Evolutionary conservation across 1,284 basidiomycete genomes (phyloP).

Genomic region (Cutaneotrichosporon sp.): DNA sequence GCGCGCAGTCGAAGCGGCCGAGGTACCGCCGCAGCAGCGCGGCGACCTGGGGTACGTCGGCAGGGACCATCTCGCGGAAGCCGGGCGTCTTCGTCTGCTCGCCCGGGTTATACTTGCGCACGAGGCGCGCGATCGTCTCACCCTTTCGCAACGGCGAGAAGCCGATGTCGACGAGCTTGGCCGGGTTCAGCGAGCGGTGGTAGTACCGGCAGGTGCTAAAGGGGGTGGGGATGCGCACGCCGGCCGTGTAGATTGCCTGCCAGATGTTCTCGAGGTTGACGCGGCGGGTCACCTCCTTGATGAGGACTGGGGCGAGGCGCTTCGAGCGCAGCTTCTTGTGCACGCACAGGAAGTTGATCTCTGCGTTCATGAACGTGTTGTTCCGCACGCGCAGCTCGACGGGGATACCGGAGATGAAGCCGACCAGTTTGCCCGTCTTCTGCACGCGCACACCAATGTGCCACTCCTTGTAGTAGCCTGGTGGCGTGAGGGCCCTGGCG

Average conservation of each 20-base stretch:
- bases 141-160: slow-evolving; percentile 85
- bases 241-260: slow-evolving; percentile 97
- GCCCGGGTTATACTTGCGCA: slow-evolving; percentile 70
- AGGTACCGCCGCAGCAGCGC: slow-evolving; percentile 79
- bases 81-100: slow-evolving; percentile 60
- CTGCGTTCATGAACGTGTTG: slow-evolving; percentile 73
- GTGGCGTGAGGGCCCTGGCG: slow-evolving; percentile 85
- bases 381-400: slow-evolving; percentile 74
- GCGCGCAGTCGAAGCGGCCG: slow-evolving; percentile 80
- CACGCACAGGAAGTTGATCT: slow-evolving; percentile 98
- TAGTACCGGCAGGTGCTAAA: slow-evolving; percentile 85
- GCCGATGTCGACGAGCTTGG: slow-evolving; percentile 86
- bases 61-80: slow-evolving; percentile 83
- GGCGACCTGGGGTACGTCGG: slow-evolving; percentile 72
- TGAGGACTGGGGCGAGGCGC: slow-evolving; percentile 91
- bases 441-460: slow-evolving; percentile 92
- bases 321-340: slow-evolving; percentile 98
- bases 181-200: slow-evolving; percentile 89
- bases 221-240: slow-evolving; percentile 86
- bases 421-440: slow-evolving; percentile 90
- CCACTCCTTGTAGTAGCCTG: slow-evolving; percentile 92
- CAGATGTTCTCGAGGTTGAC: slow-evolving; percentile 88
- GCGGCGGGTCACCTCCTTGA: slow-evolving; percentile 96
- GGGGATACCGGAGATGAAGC: slow-evolving; percentile 96
- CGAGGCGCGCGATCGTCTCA: slow-evolving; percentile 84